These are phyloP conservation scores for Boletus huronensis DNA, from an alignment of 768 basidiomycete genomes.

Conservation along the genomic window DNA sequence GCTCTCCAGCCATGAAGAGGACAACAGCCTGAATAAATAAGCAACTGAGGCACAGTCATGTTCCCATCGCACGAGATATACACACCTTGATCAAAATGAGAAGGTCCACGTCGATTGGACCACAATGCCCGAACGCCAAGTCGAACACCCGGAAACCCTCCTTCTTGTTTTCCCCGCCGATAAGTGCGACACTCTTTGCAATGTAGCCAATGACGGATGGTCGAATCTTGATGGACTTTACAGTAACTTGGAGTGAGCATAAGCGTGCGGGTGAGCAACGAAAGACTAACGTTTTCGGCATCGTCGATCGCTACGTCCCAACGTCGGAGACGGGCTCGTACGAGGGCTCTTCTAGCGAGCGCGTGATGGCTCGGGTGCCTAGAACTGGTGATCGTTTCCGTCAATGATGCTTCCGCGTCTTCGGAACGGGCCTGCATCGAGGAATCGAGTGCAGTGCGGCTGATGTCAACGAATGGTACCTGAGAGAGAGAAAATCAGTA, in stretches of 20 bases:
- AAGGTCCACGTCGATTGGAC: neutral
- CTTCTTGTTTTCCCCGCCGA: neutral
- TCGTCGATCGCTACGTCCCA: conserved; percentile 3
- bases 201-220: conserved; percentile 4
- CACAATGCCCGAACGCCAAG: neutral
- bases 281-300: neutral
- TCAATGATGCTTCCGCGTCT: neutral
- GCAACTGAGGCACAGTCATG: too few species aligned
- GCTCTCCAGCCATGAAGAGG: too few species aligned
- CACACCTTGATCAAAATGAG: conserved; percentile 4
- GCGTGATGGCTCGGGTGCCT: neutral
- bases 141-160: conserved; percentile 1
- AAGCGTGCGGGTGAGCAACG: neutral
- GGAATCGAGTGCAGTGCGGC: neutral
- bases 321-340: neutral
- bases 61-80: accelerated
- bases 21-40: too few species aligned
- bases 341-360: conserved; percentile 4
- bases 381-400: neutral
- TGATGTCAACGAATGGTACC: neutral
- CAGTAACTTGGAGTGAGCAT: neutral
- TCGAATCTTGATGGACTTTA: neutral
- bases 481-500: neutral
- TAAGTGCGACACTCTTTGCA: conserved; percentile 2
- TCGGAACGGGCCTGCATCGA: neutral